A percentile compares a stretch with the other conserved stretches of the same genome.
Conservation (phyloP, 2,329 filamentous ascomycete species). For the Fusarium oxysporum region DNA sequence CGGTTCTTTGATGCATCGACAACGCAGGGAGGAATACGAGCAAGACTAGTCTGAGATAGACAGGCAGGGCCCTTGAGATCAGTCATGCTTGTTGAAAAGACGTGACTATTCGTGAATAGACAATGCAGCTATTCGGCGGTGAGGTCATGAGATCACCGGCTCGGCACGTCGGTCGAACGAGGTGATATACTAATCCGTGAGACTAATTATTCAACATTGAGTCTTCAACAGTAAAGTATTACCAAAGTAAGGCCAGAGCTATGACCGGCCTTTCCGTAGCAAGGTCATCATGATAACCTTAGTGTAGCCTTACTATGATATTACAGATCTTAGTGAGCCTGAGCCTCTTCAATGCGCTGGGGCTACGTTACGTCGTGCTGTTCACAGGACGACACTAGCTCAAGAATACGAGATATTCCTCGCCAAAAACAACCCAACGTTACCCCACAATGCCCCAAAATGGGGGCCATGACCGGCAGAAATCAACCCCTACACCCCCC, state of each 20-base stretch:
- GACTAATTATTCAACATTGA: neutral
- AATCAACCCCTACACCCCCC: neutral
- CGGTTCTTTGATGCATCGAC: slow-evolving; percentile 16
- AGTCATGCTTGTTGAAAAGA: slow-evolving; percentile 2
- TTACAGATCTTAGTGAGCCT: neutral
- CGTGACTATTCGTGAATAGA: neutral
- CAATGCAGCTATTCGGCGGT: slow-evolving; percentile 14
- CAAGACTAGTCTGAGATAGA: slow-evolving; percentile 17
- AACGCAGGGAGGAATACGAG: slow-evolving; percentile 40
- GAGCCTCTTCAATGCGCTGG: neutral
- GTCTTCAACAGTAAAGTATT: neutral
- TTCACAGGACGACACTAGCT: slow-evolving; percentile 19
- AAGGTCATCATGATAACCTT: neutral
- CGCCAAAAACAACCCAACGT: slow-evolving; percentile 19
- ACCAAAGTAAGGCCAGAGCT: neutral
- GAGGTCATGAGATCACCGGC: slow-evolving; percentile 34
- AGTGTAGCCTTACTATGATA: neutral
- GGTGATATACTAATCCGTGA: neutral
- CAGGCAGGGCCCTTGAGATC: slow-evolving; percentile 18
- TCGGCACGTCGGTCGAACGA: slow-evolving; percentile 15
- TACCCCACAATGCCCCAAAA: slow-evolving; percentile 37
- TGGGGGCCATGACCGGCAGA: slow-evolving; percentile 24
- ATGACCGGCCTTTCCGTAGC: slow-evolving; percentile 8
- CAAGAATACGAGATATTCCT: slow-evolving; percentile 39
- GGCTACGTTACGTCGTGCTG: slow-evolving; percentile 31